Evolutionary conservation across 2,329 filamentous ascomycete genomes (phyloP).

Genomic region (Zelopaecilomyces penicillatus): DNA sequence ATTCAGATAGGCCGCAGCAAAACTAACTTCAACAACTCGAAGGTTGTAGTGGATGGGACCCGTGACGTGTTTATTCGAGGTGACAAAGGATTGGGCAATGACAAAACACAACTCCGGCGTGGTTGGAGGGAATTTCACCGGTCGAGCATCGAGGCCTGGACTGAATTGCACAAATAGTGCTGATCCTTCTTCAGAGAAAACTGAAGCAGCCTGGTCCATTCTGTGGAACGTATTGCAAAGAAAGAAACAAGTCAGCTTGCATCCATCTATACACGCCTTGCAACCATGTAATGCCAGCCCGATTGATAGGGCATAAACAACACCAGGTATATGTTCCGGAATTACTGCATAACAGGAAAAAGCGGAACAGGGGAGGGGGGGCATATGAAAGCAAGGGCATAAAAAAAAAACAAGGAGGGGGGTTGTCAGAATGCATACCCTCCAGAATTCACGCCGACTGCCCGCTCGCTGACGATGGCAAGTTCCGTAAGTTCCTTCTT

Average conservation of each 20-base stretch:
- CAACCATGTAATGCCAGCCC: too few relatives aligned
- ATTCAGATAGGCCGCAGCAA: constrained; percentile 67
- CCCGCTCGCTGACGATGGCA: constrained; percentile 87
- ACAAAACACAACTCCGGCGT: constrained; percentile 81
- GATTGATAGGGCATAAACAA: too few relatives aligned
- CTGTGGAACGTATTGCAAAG: constrained; percentile 32
- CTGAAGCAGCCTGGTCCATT: constrained; percentile 96
- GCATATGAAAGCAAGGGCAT: neutral
- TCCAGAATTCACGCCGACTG: constrained; percentile 92
- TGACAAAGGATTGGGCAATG: constrained; percentile 89
- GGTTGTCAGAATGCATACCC: constrained; percentile 47
- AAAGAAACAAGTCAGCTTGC: too few relatives aligned
- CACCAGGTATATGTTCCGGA: too few relatives aligned
- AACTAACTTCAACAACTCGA: constrained; percentile 87
- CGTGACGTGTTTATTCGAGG: constrained; percentile 89
- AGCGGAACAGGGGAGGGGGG: neutral
- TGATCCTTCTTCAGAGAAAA: constrained; percentile 79
- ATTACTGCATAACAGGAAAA: constrained; percentile 11
- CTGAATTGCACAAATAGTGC: constrained; percentile 87
- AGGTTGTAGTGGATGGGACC: constrained; percentile 94
- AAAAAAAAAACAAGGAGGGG: constrained; percentile 1
- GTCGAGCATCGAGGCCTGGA: constrained; percentile 65
- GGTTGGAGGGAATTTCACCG: constrained; percentile 74
- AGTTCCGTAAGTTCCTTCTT: constrained; percentile 90
- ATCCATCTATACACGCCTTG: too few relatives aligned